phyloP scores from a whole-genome alignment of 345 rosid species.

The Pugionium dolabratum region DNA sequence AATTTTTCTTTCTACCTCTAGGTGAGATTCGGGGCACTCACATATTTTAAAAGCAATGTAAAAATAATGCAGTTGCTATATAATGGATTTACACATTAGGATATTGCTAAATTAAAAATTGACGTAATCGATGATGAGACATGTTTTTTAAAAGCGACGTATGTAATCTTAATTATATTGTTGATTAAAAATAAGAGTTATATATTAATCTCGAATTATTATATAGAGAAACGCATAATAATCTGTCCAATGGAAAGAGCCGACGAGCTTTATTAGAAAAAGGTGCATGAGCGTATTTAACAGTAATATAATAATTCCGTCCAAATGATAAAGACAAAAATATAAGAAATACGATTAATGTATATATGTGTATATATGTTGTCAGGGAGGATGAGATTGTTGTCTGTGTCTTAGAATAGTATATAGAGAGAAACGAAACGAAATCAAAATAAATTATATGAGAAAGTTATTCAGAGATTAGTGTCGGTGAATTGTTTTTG shows the following conservation, averaged over 20 bases:
- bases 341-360: slow-evolving; percentile 12
- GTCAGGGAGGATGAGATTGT: slow-evolving; percentile 44
- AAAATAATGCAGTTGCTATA: slow-evolving; percentile 6
- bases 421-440: slow-evolving; percentile 10
- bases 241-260: slow-evolving; percentile 30
- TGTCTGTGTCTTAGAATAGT: slow-evolving; percentile 41
- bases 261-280: slow-evolving; percentile 34
- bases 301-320: slow-evolving; percentile 33
- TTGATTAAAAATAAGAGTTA: not conserved
- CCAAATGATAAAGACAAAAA: slow-evolving; percentile 37
- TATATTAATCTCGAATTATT: too few species aligned
- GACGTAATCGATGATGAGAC: not conserved
- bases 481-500: slow-evolving; percentile 43
- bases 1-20: not conserved
- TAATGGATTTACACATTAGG: not conserved
- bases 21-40: not conserved
- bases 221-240: too few species aligned
- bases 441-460: not conserved
- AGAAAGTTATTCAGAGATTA: slow-evolving; percentile 29
- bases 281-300: slow-evolving; percentile 38
- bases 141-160: not conserved
- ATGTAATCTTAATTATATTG: not conserved
- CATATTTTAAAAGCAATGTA: not conserved
- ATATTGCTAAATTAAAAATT: slow-evolving; percentile 1
- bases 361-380: slow-evolving; percentile 29